Conservation (phyloP, 345 rosid species). For the Psidium guajava region DNA sequence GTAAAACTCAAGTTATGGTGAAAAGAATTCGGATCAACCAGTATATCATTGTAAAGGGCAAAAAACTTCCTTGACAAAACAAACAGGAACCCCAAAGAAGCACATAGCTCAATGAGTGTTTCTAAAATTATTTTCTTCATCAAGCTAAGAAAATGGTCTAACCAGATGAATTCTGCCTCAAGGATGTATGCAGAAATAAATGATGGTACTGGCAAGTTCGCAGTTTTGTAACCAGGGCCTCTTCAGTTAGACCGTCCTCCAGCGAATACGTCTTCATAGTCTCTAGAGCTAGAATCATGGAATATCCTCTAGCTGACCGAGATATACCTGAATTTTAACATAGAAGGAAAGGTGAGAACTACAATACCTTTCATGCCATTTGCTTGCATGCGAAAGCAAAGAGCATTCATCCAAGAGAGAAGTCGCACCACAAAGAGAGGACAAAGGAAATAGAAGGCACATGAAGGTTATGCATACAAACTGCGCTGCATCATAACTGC, state of each 20-base stretch:
- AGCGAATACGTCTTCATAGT: constrained; percentile 87
- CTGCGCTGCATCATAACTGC: neutral
- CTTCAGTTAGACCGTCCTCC: constrained; percentile 93
- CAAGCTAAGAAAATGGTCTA: constrained; percentile 1
- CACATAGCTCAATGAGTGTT: neutral
- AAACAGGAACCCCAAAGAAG: neutral
- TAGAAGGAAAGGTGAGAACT: neutral
- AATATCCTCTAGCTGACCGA: constrained; percentile 87
- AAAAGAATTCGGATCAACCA: neutral
- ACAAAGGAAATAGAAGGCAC: neutral
- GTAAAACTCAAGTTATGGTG: neutral
- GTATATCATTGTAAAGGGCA: neutral
- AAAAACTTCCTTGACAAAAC: neutral
- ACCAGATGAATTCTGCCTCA: constrained; percentile 82
- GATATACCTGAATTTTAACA: constrained; percentile 51
- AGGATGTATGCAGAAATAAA: constrained; percentile 71
- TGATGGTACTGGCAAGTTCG: constrained; percentile 83
- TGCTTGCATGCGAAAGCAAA: neutral
- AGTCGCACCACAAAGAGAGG: neutral
- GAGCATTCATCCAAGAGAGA: neutral
- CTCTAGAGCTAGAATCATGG: constrained; percentile 63
- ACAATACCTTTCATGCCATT: neutral
- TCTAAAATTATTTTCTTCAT: neutral
- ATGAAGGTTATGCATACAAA: neutral
- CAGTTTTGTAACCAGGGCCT: constrained; percentile 85